Evolutionary conservation across 2,329 filamentous ascomycete species (phyloP), one percentile per base, ranked within the genome.

Genomic region (Dendrostoma leiphaemia): DNA sequence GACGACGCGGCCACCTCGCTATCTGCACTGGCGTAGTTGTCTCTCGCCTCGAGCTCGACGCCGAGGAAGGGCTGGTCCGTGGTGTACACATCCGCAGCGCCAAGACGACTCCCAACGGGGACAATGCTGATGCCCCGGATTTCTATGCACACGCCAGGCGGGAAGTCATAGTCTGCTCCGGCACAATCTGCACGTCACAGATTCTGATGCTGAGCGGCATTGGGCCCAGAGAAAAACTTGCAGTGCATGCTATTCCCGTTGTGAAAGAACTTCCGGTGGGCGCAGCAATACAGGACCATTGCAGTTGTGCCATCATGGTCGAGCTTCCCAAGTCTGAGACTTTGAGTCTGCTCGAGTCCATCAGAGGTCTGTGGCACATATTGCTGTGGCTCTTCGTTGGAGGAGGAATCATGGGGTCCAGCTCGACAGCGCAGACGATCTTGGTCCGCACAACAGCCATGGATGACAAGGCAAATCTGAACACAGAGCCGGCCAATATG

Each of bases 191-290:
- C 19, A 62, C 64, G 0, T 65, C 68, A 0, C 68, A 70, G 48
- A 44, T 71, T 10, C 60, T 71, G 1, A 59, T 67, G 57, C 55
- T 29, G 21, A 69, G 68, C 53, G 67, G 68, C 7, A 64, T 71
- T 15, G 68, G 68, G 0, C 64, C 67, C 2, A 53, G 28, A 5
- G n/a, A n/a, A n/a, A n/a, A n/a, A n/a, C n/a, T n/a, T n/a, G n/a
- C n/a, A n/a, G n/a, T n/a, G n/a, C n/a, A n/a, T n/a, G n/a, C n/a
- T n/a, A n/a, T n/a, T n/a, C n/a, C n/a, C n/a, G n/a, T n/a, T n/a
- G n/a, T n/a, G n/a, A n/a, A n/a, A n/a, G n/a, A n/a, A n/a, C n/a
- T n/a, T 3, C 62, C 63, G 1, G 59, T 68, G 0, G 68, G 66
- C n/a, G 46, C 54, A 4, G 54, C 59, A 12, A 49, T 71, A 3